These are phyloP conservation scores for Coffea canephora DNA, from an alignment of 257 asterid genomes.

Conservation along the genomic window DNA sequence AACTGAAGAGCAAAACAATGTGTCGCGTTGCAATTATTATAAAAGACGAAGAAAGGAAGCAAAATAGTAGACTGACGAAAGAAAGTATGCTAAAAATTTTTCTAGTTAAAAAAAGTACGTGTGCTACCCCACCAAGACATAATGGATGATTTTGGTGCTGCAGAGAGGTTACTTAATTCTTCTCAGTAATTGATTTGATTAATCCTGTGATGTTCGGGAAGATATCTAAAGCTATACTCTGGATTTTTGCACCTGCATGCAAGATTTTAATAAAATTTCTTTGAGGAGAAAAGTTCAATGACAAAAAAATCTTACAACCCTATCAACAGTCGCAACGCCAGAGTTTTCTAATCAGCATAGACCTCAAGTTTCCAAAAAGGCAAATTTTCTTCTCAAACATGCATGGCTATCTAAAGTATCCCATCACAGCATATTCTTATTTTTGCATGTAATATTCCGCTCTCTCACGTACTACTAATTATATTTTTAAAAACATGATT, in stretches of 20 bases:
- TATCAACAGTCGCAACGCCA: background rate
- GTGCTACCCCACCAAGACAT: background rate
- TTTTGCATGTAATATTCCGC: background rate
- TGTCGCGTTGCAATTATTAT: too few species aligned
- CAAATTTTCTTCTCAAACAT: background rate
- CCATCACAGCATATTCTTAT: background rate
- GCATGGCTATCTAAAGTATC: background rate
- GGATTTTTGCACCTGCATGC: background rate
- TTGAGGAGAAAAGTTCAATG: background rate
- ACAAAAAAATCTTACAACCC: background rate
- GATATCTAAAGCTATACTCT: background rate
- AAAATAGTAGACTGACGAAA: background rate
- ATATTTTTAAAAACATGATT: too few species aligned
- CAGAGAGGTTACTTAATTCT: background rate
- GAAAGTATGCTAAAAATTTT: background rate
- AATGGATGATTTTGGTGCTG: background rate
- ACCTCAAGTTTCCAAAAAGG: too few species aligned
- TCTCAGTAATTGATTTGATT: background rate
- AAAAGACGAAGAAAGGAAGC: too few species aligned
- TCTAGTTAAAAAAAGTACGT: background rate
- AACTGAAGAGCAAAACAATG: too few species aligned
- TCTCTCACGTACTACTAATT: too few species aligned
- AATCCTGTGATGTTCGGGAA: background rate
- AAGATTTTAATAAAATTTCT: background rate
- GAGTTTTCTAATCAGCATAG: background rate